A percentile compares a stretch with the other conserved stretches of the same genome.
These are phyloP conservation scores for Chenopodium formosanum DNA, from an alignment of 148 eudicot species.

Conservation along the genomic window DNA sequence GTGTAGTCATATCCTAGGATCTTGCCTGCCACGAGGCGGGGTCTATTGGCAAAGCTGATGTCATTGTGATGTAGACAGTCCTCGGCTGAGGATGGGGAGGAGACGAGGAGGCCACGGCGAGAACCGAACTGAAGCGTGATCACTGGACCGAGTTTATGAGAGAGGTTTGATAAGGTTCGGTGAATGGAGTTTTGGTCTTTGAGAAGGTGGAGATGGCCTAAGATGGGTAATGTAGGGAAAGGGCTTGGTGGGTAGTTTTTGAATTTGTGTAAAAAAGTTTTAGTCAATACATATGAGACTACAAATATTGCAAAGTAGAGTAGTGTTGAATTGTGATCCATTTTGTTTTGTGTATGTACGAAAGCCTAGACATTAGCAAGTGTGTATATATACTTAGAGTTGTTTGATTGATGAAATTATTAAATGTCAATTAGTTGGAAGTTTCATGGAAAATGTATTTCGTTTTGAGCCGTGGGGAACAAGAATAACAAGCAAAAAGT, in stretches of 20 bases:
- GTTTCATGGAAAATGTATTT: no score
- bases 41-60: conserved; percentile 48
- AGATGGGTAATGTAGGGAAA: conserved; percentile 38
- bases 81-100: conserved; percentile 42
- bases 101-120: conserved; percentile 43
- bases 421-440: no score
- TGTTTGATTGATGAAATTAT: no score
- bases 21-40: conserved; percentile 36
- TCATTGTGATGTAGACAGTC: conserved; percentile 57
- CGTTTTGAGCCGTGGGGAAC: no score
- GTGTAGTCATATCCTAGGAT: conserved; percentile 41
- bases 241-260: conserved; percentile 50
- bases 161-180: conserved; percentile 35
- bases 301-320: conserved; percentile 1
- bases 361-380: no score
- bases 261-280: conserved; percentile 26
- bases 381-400: no score
- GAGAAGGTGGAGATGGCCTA: conserved; percentile 53
- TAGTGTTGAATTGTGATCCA: background rate
- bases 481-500: no score
- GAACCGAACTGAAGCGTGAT: conserved; percentile 43
- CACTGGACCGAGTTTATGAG: conserved; percentile 37
- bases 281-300: conserved; percentile 26
- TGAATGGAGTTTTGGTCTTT: conserved; percentile 37
- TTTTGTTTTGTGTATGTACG: background rate